Conservation (phyloP, 1,284 basidiomycete genomes). For the Moesziomyces aphidis region DNA sequence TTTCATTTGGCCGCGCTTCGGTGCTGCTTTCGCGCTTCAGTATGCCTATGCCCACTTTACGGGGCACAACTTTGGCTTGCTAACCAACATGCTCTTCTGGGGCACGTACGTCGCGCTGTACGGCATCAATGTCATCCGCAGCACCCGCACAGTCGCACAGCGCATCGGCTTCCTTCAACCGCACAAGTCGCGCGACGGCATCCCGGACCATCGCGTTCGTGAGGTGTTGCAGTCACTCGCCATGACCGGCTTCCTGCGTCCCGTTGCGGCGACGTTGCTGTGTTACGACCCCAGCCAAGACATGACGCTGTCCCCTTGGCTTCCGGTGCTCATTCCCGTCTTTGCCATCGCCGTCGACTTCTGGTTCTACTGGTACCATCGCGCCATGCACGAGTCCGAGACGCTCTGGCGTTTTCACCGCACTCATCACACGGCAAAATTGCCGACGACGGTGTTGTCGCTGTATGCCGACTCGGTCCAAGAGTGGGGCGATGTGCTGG, state of each 20-base stretch:
- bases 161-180: constrained; percentile 58
- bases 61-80: constrained; percentile 48
- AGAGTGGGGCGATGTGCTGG: constrained; percentile 55
- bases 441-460: constrained; percentile 51
- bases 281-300: constrained; percentile 49
- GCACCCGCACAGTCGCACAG: constrained; percentile 18
- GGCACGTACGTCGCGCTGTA: constrained; percentile 33
- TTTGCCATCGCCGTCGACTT: constrained; percentile 55
- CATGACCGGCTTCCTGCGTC: constrained; percentile 44
- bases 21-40: constrained; percentile 34
- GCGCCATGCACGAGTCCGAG: constrained; percentile 57
- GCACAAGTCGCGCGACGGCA: constrained; percentile 40
- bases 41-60: constrained; percentile 39
- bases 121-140: constrained; percentile 28
- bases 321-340: constrained; percentile 49
- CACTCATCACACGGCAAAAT: constrained; percentile 56
- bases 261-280: constrained; percentile 40
- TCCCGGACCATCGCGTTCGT: constrained; percentile 38
- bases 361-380: constrained; percentile 63
- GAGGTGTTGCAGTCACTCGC: constrained; percentile 45
- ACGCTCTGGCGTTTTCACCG: constrained; percentile 53
- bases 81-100: constrained; percentile 47
- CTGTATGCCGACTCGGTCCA: constrained; percentile 58
- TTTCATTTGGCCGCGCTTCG: constrained; percentile 4
- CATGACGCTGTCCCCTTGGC: constrained; percentile 36